Percentiles rank a stretch among this genome's conserved stretches.
phyloP scores from a whole-genome alignment of 129 eudicot genomes.

The Escallonia rubra region DNA sequence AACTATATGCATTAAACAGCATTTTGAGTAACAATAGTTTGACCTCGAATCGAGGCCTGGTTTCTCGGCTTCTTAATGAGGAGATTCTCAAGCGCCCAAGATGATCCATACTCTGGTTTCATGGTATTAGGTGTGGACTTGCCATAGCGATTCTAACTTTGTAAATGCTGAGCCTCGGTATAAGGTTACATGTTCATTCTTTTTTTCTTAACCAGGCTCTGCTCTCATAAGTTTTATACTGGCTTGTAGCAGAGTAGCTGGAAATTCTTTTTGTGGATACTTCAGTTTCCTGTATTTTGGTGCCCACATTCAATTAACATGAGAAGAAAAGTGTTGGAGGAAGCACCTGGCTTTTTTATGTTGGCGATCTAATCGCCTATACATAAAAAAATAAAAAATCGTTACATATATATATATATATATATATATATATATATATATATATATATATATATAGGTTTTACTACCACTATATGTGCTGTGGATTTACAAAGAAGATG shows the following conservation, averaged over 20 bases:
- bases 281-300: background rate
- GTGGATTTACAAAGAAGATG: too few relatives aligned
- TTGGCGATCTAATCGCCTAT: too few relatives aligned
- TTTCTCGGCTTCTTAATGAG: conserved; percentile 51
- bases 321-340: background rate
- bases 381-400: too few relatives aligned
- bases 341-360: too few relatives aligned
- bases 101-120: conserved; percentile 28
- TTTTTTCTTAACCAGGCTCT: background rate
- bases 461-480: too few relatives aligned
- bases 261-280: conserved; percentile 1
- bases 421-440: too few relatives aligned
- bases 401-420: too few relatives aligned
- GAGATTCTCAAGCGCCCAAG: conserved; percentile 55
- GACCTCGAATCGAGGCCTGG: conserved; percentile 26
- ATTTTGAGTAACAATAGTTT: conserved; percentile 36
- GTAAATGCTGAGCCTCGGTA: conserved; percentile 39
- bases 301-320: background rate
- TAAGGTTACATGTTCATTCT: conserved; percentile 9
- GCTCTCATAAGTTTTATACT: conserved; percentile 10
- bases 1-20: conserved; percentile 45
- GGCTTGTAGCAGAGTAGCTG: conserved; percentile 1
- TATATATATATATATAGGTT: too few relatives aligned
- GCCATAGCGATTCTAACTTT: conserved; percentile 15
- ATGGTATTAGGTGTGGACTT: conserved; percentile 14